A percentile compares a stretch with the other conserved stretches of the same genome.
These are phyloP conservation scores for Saturnispora bothae DNA, from an alignment of 805 yeast genomes.

Conservation along the genomic window DNA sequence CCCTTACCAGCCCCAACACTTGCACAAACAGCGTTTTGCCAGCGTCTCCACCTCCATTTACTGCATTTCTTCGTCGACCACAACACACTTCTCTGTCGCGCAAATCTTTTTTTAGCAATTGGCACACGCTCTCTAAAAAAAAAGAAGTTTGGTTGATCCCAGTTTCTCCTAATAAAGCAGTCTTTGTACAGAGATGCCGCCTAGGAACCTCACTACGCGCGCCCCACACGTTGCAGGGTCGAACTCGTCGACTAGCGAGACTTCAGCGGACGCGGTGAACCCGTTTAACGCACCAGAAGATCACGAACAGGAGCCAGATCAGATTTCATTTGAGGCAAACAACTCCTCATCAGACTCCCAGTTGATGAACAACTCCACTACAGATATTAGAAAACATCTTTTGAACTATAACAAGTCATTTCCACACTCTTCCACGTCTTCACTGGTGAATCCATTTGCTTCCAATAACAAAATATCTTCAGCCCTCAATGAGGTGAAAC, in stretches of 20 bases:
- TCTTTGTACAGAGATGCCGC: too few species aligned
- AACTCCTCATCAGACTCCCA: conserved; percentile 13
- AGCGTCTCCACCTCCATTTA: too few species aligned
- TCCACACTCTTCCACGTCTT: conserved; percentile 20
- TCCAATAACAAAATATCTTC: conserved; percentile 18
- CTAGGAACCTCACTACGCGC: conserved; percentile 26
- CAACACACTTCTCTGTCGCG: too few species aligned
- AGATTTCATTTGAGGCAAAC: neutral
- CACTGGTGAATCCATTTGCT: conserved; percentile 23
- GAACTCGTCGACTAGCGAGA: conserved; percentile 19
- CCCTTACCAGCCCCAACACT: too few species aligned
- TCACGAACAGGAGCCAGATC: too few species aligned
- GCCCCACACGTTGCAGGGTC: conserved; percentile 23
- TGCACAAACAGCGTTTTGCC: too few species aligned
- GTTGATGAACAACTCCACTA: conserved; percentile 5
- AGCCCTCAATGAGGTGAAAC: conserved; percentile 4
- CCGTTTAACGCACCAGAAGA: too few species aligned
- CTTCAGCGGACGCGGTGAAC: too few species aligned
- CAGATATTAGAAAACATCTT: conserved; percentile 16
- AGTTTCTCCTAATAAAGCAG: too few species aligned
- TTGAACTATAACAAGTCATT: conserved; percentile 18
- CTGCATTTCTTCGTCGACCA: too few species aligned
- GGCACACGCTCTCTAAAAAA: too few species aligned
- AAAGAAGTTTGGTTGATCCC: neutral
- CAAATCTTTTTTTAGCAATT: too few species aligned